These are phyloP conservation scores for Stemphylium beticola DNA, from an alignment of 2,329 filamentous ascomycete genomes.

Conservation along the genomic window DNA sequence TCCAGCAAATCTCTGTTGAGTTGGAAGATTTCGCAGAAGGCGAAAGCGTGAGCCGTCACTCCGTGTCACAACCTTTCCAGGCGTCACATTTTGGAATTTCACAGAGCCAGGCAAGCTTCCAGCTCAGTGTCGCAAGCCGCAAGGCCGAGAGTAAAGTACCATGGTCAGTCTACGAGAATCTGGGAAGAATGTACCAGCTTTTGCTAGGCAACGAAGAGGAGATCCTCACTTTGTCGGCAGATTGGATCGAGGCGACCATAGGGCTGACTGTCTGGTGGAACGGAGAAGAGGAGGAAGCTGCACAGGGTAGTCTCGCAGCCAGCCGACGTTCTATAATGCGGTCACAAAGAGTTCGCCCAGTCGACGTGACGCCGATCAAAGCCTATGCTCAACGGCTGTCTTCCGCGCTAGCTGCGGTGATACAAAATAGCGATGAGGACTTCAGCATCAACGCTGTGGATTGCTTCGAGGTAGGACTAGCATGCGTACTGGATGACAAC, in stretches of 20 bases:
- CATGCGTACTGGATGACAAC: constrained; percentile 82
- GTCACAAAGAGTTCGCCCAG: constrained; percentile 52
- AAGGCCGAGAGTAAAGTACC: constrained; percentile 87
- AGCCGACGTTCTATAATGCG: constrained; percentile 52
- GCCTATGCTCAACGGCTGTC: constrained; percentile 77
- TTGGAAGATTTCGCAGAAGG: constrained; percentile 82
- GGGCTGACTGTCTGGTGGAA: constrained; percentile 92
- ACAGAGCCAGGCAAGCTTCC: constrained; percentile 60
- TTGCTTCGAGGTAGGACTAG: constrained; percentile 79
- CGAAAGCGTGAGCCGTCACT: constrained; percentile 59
- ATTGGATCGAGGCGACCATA: constrained; percentile 90
- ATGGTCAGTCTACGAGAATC: constrained; percentile 86
- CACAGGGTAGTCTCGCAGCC: constrained; percentile 52
- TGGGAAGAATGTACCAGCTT: constrained; percentile 81
- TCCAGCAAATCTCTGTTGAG: constrained; percentile 71
- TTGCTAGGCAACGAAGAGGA: constrained; percentile 76
- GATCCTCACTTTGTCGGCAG: constrained; percentile 77
- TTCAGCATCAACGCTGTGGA: constrained; percentile 79
- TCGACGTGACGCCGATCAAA: constrained; percentile 62
- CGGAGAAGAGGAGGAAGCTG: constrained; percentile 64
- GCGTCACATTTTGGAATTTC: constrained; percentile 46
- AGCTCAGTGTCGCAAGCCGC: constrained; percentile 69
- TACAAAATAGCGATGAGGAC: constrained; percentile 67
- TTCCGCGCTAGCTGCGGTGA: constrained; percentile 69
- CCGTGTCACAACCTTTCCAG: constrained; percentile 54